Conservation (phyloP, 176 grass and related monocot species). For the Aegilops tauschii region DNA sequence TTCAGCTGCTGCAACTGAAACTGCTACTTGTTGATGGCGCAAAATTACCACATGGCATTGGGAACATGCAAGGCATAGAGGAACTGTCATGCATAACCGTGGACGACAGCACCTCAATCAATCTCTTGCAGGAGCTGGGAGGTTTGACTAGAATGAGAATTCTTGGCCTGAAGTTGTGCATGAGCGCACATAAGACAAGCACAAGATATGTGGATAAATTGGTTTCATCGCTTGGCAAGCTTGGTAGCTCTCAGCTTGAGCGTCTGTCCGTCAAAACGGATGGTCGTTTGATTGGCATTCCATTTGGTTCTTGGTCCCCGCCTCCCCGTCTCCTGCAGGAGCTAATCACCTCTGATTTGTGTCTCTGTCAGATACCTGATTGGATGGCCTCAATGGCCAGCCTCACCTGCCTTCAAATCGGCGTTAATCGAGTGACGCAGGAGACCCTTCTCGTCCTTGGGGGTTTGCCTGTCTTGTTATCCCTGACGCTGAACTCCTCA, state of each 20-base stretch:
- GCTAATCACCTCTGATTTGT: neutral
- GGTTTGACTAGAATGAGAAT: slow-evolving; percentile 4
- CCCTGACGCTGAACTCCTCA: neutral
- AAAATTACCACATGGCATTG: neutral
- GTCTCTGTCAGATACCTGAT: neutral
- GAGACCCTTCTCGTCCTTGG: neutral
- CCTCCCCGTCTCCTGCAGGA: neutral
- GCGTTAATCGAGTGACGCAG: neutral
- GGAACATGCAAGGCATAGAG: neutral
- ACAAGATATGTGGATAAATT: too few species aligned
- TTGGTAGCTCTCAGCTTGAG: too few species aligned
- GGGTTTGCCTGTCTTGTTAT: neutral
- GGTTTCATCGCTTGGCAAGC: too few species aligned
- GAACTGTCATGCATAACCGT: neutral
- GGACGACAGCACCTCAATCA: neutral
- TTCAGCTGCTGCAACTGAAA: neutral
- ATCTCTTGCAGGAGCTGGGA: neutral
- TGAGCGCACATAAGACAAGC: neutral
- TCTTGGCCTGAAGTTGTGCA: neutral
- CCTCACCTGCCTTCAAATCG: neutral
- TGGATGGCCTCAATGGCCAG: neutral
- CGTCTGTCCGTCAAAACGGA: too few species aligned
- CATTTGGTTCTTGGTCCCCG: too few species aligned
- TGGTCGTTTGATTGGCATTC: too few species aligned
- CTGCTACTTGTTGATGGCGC: neutral